Evolutionary conservation across 78 protist genomes (phyloP).

Genomic region (Dictyostelium intermedium): DNA sequence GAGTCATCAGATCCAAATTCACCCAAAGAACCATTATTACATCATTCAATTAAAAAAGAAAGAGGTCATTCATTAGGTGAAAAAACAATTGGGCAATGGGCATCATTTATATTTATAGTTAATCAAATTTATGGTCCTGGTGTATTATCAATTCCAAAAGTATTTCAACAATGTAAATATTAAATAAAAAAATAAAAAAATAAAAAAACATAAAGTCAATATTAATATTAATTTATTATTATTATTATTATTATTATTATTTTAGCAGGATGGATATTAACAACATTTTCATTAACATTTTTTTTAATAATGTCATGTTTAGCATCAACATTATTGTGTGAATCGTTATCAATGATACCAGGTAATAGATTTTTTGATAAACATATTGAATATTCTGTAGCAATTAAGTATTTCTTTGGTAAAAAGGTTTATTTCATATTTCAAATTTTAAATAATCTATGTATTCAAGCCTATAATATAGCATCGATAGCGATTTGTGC

Average conservation of each 20-base stretch:
- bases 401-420: constrained; percentile 42
- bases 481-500: constrained; percentile 59
- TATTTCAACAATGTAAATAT: constrained; percentile 43
- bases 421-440: constrained; percentile 6
- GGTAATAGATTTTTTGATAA: constrained; percentile 53
- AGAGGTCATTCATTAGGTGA: constrained; percentile 47
- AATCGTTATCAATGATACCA: constrained; percentile 47
- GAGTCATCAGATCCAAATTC: neutral
- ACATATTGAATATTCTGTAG: constrained; percentile 54
- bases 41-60: neutral
- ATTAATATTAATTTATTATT: neutral
- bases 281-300: constrained; percentile 45
- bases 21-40: neutral
- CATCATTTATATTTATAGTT: constrained; percentile 58
- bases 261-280: constrained; percentile 47
- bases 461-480: constrained; percentile 56
- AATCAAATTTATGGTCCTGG: constrained; percentile 75
- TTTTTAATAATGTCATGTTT: constrained; percentile 45
- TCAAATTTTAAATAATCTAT: constrained; percentile 52
- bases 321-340: constrained; percentile 63
- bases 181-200: neutral
- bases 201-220: neutral
- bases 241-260: neutral
- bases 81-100: constrained; percentile 31
- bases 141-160: constrained; percentile 50